Evolutionary conservation across 2,329 filamentous ascomycete species (phyloP), one percentile per base, ranked within the genome.

Genomic region (Ophiostoma sp.): DNA sequence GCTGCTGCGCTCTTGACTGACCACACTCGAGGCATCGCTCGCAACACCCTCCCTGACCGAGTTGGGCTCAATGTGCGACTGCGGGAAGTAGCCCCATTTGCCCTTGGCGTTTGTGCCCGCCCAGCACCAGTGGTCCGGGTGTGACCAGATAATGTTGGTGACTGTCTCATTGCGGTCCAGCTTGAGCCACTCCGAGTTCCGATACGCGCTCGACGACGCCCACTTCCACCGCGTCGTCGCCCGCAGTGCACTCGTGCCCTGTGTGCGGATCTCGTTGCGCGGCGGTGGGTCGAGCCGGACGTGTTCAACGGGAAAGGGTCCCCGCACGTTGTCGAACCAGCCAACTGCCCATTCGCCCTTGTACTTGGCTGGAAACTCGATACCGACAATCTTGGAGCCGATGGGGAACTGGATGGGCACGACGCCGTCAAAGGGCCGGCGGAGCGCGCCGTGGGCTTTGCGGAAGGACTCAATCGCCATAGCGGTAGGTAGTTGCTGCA

Each of bases 101-200:
- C 86, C 86, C 74, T 85, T 87, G 50, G 84, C 76, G 73, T 87
- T 88, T 19, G 81, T 85, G 1, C 87, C 87, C 0, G 84, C 84
- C 87, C 87, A 89, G 78, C 86, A 89, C 87, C 87, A 89, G 74
- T 87, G 85, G 15, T 85, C 84, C 28, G 82, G 79, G 73, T 85
- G 82, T 2, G 82, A 76, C 83, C 86, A 89, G 71, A 81, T 82
- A 42, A 89, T 93, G 80, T 90, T 93, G 76, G 86, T 89, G 22
- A 92, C 90, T 2, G 85, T 83, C 73, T 93, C 91, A 28, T 87
- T 88, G 78, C 89, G 90, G 61, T 90, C 88, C 76, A 93, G 87
- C 77, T 83, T 85, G 22, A 89, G 81, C 87, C 87, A 89, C n/a
- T 77, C 78, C 12, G 81, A 82, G 50, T 78, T 77, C 2, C 69